phyloP scores from a whole-genome alignment of 148 eudicot species.

The Silene latifolia region DNA sequence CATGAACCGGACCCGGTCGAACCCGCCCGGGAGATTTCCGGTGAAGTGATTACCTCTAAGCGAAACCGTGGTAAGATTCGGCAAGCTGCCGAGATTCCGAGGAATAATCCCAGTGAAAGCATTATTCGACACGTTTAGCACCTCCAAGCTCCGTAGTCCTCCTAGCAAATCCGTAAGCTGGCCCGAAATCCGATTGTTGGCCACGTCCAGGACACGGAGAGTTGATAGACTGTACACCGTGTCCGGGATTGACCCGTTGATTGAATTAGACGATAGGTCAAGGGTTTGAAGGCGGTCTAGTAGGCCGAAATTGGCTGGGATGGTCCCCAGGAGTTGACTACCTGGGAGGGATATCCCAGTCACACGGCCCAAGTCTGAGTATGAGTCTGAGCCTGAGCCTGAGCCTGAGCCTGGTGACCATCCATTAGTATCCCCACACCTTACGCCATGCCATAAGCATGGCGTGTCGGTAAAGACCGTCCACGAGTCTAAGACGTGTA shows the following conservation, averaged over 20 bases:
- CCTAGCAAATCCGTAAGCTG: conserved; percentile 48
- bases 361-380: conserved; percentile 34
- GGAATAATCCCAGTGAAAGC: conserved; percentile 62
- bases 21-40: conserved; percentile 54
- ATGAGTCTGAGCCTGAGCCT: neutral
- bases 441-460: conserved; percentile 74
- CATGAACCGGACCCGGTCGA: conserved; percentile 38
- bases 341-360: conserved; percentile 50
- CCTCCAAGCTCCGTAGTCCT: conserved; percentile 36
- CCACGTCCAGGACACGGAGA: conserved; percentile 56
- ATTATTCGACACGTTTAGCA: conserved; percentile 60
- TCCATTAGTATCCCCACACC: conserved; percentile 25
- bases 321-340: conserved; percentile 54
- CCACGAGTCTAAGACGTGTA: conserved; percentile 54
- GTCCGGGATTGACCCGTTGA: conserved; percentile 67
- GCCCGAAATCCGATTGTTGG: conserved; percentile 65
- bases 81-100: conserved; percentile 33
- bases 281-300: conserved; percentile 50
- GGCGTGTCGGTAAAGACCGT: conserved; percentile 49
- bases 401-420: conserved; percentile 5
- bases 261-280: conserved; percentile 59
- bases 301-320: conserved; percentile 59
- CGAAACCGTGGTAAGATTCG: conserved; percentile 46
- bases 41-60: conserved; percentile 50
- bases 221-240: conserved; percentile 41